These are phyloP conservation scores for Symbiotaphrina buchneri DNA, from an alignment of 495 filamentous ascomycete genomes.

Conservation along the genomic window DNA sequence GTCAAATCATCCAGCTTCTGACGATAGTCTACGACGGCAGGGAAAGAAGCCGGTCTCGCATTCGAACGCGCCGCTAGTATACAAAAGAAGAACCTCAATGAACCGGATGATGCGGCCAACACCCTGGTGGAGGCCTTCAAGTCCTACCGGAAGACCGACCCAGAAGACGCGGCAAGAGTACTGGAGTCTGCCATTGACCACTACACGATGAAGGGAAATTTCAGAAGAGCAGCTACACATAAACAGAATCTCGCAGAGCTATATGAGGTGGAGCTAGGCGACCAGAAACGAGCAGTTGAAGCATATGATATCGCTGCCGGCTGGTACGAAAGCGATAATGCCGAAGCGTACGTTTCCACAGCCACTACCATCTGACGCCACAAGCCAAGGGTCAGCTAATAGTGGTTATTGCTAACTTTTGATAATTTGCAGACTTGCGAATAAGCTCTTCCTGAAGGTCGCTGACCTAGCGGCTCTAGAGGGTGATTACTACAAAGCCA, in stretches of 20 bases:
- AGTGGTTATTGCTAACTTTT: background rate
- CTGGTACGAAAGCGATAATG: conserved; percentile 75
- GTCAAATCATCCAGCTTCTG: too few species aligned
- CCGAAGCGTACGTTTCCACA: conserved; percentile 41
- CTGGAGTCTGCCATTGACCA: conserved; percentile 52
- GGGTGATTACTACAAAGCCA: conserved; percentile 57
- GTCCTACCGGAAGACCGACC: conserved; percentile 60
- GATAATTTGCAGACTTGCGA: conserved; percentile 39
- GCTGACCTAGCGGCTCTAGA: conserved; percentile 70
- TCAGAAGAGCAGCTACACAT: conserved; percentile 68
- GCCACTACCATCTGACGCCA: background rate
- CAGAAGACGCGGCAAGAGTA: conserved; percentile 54
- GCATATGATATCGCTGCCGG: conserved; percentile 61
- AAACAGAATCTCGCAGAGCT: conserved; percentile 70
- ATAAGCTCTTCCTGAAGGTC: conserved; percentile 73
- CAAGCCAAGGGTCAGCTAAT: conserved; percentile 1
- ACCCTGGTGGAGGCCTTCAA: conserved; percentile 61
- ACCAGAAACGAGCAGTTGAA: conserved; percentile 51
- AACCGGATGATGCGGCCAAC: conserved; percentile 77
- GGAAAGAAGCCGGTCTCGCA: conserved; percentile 56
- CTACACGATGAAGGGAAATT: conserved; percentile 66
- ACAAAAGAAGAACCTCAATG: conserved; percentile 53
- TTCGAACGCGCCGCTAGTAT: conserved; percentile 63
- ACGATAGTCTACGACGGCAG: conserved; percentile 15
- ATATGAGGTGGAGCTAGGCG: conserved; percentile 55